Percentiles rank a stretch among this genome's conserved stretches.
These are phyloP conservation scores for Ceratocystis albifundus DNA, from an alignment of 2,329 filamentous ascomycete genomes.

Conservation along the genomic window DNA sequence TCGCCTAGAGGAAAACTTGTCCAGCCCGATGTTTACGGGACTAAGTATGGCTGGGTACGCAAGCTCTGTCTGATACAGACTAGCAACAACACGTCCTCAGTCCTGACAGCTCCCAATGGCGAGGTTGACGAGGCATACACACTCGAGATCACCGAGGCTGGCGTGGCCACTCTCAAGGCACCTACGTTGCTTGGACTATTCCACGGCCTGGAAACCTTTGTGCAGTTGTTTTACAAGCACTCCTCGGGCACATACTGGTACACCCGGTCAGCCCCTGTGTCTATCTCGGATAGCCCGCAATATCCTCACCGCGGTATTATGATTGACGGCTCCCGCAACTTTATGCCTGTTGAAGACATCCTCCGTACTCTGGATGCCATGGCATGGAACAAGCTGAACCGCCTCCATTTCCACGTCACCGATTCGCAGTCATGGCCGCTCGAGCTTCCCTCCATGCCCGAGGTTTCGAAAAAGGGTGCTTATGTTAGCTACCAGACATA, in stretches of 20 bases:
- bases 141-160: conserved; percentile 46
- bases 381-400: conserved; percentile 72
- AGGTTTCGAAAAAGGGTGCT: conserved; percentile 59
- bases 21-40: conserved; percentile 44
- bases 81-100: conserved; percentile 38
- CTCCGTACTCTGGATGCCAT: conserved; percentile 64
- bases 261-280: conserved; percentile 57
- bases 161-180: conserved; percentile 52
- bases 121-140: conserved; percentile 66
- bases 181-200: conserved; percentile 57
- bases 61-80: conserved; percentile 53
- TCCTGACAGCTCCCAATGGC: conserved; percentile 50
- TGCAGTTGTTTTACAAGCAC: conserved; percentile 68
- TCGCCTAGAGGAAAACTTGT: conserved; percentile 51
- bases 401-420: conserved; percentile 68
- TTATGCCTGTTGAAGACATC: conserved; percentile 55
- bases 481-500: conserved; percentile 59
- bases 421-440: conserved; percentile 80
- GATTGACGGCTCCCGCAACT: conserved; percentile 65
- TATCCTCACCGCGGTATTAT: conserved; percentile 70
- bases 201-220: conserved; percentile 63
- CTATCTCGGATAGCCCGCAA: conserved; percentile 59
- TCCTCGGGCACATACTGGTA: conserved; percentile 49
- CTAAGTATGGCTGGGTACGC: conserved; percentile 36
- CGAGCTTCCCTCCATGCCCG: conserved; percentile 63